Evolutionary conservation across 768 basidiomycete species (phyloP).

Genomic region (Dentipellis fragilis): DNA sequence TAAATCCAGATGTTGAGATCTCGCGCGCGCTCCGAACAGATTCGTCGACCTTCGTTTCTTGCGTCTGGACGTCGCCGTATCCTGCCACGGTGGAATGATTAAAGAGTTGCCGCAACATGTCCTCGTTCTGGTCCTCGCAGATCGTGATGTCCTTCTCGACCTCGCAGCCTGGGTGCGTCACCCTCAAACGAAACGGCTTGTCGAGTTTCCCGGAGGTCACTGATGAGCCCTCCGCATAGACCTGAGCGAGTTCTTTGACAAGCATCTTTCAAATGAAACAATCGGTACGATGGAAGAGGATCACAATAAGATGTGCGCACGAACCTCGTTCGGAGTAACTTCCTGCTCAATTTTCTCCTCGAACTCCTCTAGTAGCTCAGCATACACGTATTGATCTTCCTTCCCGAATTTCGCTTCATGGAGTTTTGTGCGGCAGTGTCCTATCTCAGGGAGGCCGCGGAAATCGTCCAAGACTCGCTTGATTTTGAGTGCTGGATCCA

Average conservation of each 20-base stretch:
- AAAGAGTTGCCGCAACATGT: not conserved
- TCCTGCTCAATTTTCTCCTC: too few species aligned
- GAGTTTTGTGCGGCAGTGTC: too few species aligned
- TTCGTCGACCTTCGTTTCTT: constrained; percentile 15
- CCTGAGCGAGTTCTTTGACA: not conserved
- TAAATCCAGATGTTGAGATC: constrained; percentile 15
- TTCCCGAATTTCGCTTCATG: too few species aligned
- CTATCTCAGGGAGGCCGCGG: too few species aligned
- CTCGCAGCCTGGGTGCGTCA: not conserved
- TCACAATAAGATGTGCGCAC: too few species aligned
- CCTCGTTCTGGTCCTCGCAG: not conserved
- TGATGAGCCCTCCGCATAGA: not conserved
- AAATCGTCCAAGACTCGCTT: too few species aligned
- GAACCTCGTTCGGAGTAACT: too few species aligned
- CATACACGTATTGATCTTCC: too few species aligned
- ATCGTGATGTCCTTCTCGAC: not conserved
- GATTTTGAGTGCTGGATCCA: too few species aligned
- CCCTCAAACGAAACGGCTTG: not conserved
- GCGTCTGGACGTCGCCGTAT: constrained; percentile 17
- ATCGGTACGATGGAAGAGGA: not conserved
- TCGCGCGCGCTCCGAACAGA: constrained; percentile 19
- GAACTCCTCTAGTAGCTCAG: too few species aligned
- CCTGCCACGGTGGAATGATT: constrained; percentile 1
- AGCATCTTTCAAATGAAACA: not conserved
- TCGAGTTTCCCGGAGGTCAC: not conserved